These are phyloP conservation scores for Starmerella cellae DNA, from an alignment of 805 yeast genomes.

Conservation along the genomic window DNA sequence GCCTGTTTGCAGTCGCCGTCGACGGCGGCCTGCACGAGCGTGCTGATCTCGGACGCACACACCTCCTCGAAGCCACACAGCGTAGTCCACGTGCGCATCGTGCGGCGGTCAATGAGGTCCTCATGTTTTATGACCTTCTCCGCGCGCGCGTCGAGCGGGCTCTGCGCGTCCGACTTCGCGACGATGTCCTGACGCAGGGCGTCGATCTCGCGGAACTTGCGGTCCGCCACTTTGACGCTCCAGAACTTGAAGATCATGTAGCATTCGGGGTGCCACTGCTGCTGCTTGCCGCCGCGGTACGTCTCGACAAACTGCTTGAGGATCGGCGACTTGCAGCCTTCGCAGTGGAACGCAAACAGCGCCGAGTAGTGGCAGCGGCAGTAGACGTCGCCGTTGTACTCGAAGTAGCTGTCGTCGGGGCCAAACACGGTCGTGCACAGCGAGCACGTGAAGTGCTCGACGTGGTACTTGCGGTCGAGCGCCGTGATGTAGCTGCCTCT, in stretches of 20 bases:
- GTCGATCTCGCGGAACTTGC: conserved; percentile 5
- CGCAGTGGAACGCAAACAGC: conserved; percentile 74
- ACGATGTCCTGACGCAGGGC: conserved; percentile 9
- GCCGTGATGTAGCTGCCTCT: conserved; percentile 92
- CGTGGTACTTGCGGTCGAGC: conserved; percentile 78
- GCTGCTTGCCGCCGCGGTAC: conserved; percentile 76
- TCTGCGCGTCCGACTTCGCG: not conserved
- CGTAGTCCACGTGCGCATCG: conserved; percentile 66
- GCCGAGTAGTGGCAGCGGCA: conserved; percentile 91
- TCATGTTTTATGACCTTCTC: conserved; percentile 33
- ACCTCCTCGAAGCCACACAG: conserved; percentile 82
- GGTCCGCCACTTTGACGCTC: conserved; percentile 60
- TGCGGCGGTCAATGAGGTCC: conserved; percentile 46
- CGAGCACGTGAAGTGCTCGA: conserved; percentile 88
- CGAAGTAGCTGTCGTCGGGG: conserved; percentile 81
- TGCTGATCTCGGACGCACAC: conserved; percentile 77
- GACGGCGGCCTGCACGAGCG: conserved; percentile 77
- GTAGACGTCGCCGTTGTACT: conserved; percentile 66
- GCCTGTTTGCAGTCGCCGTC: conserved; percentile 58
- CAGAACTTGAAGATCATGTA: conserved; percentile 95
- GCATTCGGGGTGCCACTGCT: conserved; percentile 99
- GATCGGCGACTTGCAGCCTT: conserved; percentile 84
- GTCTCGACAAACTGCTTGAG: conserved; percentile 89
- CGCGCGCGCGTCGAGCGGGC: conserved; percentile 15
- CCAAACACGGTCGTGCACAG: conserved; percentile 79